A percentile compares a stretch with the other conserved stretches of the same genome.
Evolutionary conservation across 2,329 filamentous ascomycete species (phyloP).

Genomic region (Xylariaceae sp.): DNA sequence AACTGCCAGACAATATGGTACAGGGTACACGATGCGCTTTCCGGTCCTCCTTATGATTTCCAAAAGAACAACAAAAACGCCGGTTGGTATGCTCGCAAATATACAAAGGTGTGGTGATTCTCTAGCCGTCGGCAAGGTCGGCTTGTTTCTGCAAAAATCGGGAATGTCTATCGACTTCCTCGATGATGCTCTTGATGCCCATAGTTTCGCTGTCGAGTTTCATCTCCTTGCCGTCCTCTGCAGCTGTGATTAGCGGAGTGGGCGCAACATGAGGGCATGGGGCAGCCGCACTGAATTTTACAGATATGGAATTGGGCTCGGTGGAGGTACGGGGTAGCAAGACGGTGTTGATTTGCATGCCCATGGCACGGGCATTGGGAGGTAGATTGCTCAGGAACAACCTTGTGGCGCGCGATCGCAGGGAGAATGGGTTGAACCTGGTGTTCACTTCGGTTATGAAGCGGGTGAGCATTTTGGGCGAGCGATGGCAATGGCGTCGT

Average conservation of each 20-base stretch:
- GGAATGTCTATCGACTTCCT: slow-evolving; percentile 88
- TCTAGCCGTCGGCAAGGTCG: slow-evolving; percentile 66
- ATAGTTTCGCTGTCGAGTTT: slow-evolving; percentile 75
- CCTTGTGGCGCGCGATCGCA: slow-evolving; percentile 74
- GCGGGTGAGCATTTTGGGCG: slow-evolving; percentile 67
- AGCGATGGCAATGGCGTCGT: neutral
- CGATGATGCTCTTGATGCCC: slow-evolving; percentile 79
- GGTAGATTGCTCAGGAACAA: slow-evolving; percentile 85
- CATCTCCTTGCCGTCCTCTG: slow-evolving; percentile 92
- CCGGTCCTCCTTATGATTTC: too few relatives aligned
- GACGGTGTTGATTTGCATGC: slow-evolving; percentile 74
- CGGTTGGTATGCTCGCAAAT: slow-evolving; percentile 22
- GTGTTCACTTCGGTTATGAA: slow-evolving; percentile 84
- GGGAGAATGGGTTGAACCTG: slow-evolving; percentile 88
- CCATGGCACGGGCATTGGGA: slow-evolving; percentile 66
- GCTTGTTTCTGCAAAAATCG: slow-evolving; percentile 76
- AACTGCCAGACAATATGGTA: too few relatives aligned
- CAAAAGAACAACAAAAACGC: slow-evolving; percentile 18
- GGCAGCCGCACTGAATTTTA: slow-evolving; percentile 76
- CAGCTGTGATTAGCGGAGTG: slow-evolving; percentile 1
- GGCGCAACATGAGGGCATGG: neutral
- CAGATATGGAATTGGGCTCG: slow-evolving; percentile 62
- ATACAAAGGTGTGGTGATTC: too few relatives aligned
- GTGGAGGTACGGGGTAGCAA: slow-evolving; percentile 68
- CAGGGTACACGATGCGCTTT: too few relatives aligned